Evolutionary conservation across 306 rosid species (phyloP).

Genomic region (Vigna angularis): DNA sequence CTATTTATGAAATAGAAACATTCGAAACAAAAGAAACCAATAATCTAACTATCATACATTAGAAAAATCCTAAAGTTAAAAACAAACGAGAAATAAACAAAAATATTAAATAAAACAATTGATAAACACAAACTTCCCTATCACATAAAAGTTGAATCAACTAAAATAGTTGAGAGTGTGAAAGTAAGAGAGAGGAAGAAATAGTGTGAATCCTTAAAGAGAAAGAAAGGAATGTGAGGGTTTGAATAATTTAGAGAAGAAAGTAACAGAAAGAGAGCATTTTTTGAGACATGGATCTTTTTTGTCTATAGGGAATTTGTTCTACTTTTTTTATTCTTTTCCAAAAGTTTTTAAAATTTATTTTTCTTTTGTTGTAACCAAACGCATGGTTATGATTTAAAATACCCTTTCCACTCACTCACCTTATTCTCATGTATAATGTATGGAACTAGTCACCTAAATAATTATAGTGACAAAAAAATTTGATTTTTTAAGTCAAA

Average conservation of each 20-base stretch:
- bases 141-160: no score
- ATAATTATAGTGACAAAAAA: no score
- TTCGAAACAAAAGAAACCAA: no score
- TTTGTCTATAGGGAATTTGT: not conserved
- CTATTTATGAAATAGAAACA: no score
- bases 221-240: slow-evolving; percentile 13
- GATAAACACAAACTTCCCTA: no score
- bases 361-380: not conserved
- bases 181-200: no score
- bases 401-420: not conserved
- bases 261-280: not conserved
- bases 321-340: not conserved
- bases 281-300: not conserved
- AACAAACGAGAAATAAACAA: no score
- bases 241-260: slow-evolving; percentile 6
- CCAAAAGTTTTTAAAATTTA: not conserved
- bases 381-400: not conserved
- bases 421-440: not conserved
- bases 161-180: not conserved
- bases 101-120: no score
- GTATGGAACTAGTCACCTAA: not conserved
- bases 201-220: slow-evolving; percentile 12
- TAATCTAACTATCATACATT: no score
- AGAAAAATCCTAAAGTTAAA: no score
- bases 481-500: no score